A percentile compares a stretch with the other conserved stretches of the same genome.
phyloP scores from a whole-genome alignment of 2,329 filamentous ascomycete genomes.

The Davidsoniella neocaledoniae region DNA sequence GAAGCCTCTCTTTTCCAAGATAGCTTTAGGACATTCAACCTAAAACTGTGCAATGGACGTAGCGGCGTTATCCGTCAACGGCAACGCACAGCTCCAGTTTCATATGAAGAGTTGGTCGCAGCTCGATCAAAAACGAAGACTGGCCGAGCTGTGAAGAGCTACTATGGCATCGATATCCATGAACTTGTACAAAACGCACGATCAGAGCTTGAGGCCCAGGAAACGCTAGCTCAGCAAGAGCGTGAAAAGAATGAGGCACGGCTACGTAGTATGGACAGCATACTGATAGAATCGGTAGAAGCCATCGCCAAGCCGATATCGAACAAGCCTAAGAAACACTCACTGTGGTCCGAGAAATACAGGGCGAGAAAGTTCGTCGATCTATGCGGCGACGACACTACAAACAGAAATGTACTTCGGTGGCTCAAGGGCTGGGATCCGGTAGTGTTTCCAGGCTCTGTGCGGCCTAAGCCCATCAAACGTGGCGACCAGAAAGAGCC shows the following conservation, averaged over 20 bases:
- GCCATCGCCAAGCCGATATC: not conserved
- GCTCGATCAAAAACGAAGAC: conserved; percentile 48
- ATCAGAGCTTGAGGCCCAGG: conserved; percentile 31
- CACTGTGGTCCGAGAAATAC: conserved; percentile 96
- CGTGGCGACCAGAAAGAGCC: conserved; percentile 29
- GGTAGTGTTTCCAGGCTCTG: conserved; percentile 69
- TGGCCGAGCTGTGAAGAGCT: conserved; percentile 55
- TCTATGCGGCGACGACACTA: conserved; percentile 83
- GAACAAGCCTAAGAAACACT: conserved; percentile 31
- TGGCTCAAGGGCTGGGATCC: conserved; percentile 94
- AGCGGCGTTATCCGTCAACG: conserved; percentile 39
- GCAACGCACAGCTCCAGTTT: conserved; percentile 25
- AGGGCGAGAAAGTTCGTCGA: conserved; percentile 83
- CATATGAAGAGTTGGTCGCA: conserved; percentile 53
- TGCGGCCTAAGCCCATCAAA: conserved; percentile 35
- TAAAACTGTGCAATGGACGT: conserved; percentile 41
- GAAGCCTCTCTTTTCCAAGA: conserved; percentile 13
- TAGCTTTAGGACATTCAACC: conserved; percentile 22
- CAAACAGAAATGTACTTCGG: conserved; percentile 72
- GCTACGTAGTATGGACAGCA: conserved; percentile 2
- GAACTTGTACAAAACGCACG: conserved; percentile 56
- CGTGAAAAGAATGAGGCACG: not conserved
- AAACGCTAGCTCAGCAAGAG: conserved; percentile 5
- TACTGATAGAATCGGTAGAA: conserved; percentile 26
- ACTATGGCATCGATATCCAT: conserved; percentile 89